A percentile compares a stretch with the other conserved stretches of the same genome.
Evolutionary conservation across 2,329 filamentous ascomycete genomes (phyloP).

Genomic region (Simplicillium sp.): DNA sequence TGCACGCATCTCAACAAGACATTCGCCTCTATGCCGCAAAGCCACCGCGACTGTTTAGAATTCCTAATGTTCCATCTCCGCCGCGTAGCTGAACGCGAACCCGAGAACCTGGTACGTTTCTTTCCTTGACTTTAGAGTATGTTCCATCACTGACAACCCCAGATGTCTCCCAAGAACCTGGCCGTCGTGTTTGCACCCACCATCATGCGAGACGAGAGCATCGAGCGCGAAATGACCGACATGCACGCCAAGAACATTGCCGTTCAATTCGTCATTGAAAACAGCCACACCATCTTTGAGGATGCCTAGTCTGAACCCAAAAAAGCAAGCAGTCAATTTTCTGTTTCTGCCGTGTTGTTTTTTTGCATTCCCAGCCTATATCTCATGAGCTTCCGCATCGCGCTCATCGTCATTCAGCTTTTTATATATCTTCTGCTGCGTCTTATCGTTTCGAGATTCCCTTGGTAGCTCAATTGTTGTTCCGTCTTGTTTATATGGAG

Average conservation of each 20-base stretch:
- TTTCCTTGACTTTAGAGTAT: too few species aligned
- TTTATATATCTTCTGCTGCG: too few species aligned
- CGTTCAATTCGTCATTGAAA: conserved; percentile 87
- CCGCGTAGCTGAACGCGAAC: conserved; percentile 72
- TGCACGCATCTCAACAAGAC: conserved; percentile 63
- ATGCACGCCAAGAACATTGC: conserved; percentile 89
- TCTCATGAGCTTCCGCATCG: too few species aligned
- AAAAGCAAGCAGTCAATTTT: conserved; percentile 1
- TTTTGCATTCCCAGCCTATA: too few species aligned
- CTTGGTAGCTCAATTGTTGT: too few species aligned
- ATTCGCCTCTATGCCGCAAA: conserved; percentile 68
- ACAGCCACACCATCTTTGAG: conserved; percentile 72
- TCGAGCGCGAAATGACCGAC: conserved; percentile 92
- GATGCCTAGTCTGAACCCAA: conserved; percentile 28
- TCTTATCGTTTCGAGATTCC: too few species aligned
- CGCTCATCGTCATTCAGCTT: too few species aligned
- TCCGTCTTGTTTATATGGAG: too few species aligned
- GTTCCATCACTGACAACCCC: neutral
- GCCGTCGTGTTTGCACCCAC: conserved; percentile 97
- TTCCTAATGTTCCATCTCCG: conserved; percentile 91
- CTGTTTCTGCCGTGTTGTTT: too few species aligned
- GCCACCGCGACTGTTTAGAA: conserved; percentile 82
- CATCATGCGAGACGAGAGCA: conserved; percentile 83
- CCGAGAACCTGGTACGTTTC: conserved; percentile 66
- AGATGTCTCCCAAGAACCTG: conserved; percentile 95